These are phyloP conservation scores for Hypholoma fasciculare DNA, from an alignment of 768 basidiomycete species.

Conservation along the genomic window DNA sequence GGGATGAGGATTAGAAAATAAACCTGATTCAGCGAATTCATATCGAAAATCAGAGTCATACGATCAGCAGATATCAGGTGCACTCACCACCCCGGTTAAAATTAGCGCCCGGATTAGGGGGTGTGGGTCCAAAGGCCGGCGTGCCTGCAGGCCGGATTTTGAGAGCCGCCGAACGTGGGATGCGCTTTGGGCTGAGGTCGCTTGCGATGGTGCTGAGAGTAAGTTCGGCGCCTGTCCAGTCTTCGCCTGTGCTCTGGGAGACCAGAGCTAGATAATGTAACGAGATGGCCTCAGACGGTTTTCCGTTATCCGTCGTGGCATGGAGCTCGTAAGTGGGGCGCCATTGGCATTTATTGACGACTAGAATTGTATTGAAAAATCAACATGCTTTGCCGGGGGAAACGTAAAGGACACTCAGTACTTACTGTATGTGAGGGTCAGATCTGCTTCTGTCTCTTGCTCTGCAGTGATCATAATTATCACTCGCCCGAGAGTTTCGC, in stretches of 20 bases:
- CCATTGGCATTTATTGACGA: conserved; percentile 54
- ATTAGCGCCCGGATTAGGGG: not conserved
- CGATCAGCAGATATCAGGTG: no score
- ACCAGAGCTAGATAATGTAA: conserved; percentile 59
- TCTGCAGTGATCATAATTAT: conserved; percentile 44
- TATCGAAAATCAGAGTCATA: no score
- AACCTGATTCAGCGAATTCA: no score
- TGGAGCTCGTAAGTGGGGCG: conserved; percentile 59
- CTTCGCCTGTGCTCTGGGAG: conserved; percentile 58
- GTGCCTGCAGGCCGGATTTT: conserved; percentile 24
- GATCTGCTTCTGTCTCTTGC: conserved; percentile 32
- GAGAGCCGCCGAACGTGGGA: conserved; percentile 32
- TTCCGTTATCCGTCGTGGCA: conserved; percentile 45
- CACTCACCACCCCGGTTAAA: not conserved
- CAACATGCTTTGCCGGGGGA: not conserved
- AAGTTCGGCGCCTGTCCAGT: conserved; percentile 52
- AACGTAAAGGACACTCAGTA: not conserved
- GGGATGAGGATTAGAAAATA: no score
- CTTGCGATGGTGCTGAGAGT: conserved; percentile 52
- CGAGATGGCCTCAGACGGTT: conserved; percentile 41
- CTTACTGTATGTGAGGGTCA: conserved; percentile 57
- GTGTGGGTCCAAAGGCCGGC: not conserved
- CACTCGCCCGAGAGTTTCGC: conserved; percentile 32
- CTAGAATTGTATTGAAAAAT: conserved; percentile 25
- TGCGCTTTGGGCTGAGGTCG: conserved; percentile 31